These are phyloP conservation scores for Aspergillus egyptiacus DNA, from an alignment of 495 filamentous ascomycete species.

Conservation along the genomic window DNA sequence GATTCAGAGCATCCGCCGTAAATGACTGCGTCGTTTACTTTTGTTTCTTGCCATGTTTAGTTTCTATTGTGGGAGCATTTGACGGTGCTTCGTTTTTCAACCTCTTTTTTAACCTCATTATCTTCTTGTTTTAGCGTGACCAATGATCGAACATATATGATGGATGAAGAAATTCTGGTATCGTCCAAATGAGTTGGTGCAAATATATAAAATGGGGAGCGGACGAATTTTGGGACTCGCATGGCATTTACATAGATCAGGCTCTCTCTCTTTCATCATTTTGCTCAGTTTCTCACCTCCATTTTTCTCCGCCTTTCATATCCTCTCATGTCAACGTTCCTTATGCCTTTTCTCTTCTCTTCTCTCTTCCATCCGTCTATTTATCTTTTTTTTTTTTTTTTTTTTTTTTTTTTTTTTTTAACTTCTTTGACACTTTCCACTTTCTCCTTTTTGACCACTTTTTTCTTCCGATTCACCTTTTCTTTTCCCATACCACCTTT, in stretches of 20 bases:
- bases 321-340: constrained; percentile 9
- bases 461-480: constrained; percentile 16
- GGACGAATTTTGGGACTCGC: constrained; percentile 42
- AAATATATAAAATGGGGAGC: constrained; percentile 44
- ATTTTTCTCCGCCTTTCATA: constrained; percentile 5
- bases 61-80: constrained; percentile 17
- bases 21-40: constrained; percentile 17
- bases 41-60: constrained; percentile 20
- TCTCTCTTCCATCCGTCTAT: constrained; percentile 4
- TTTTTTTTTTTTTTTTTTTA: constrained; percentile 12
- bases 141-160: constrained; percentile 47
- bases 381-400: background rate
- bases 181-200: constrained; percentile 38
- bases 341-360: constrained; percentile 10
- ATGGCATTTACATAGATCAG: constrained; percentile 45
- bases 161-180: constrained; percentile 40
- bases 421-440: constrained; percentile 2
- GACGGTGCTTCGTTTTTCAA: constrained; percentile 19
- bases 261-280: constrained; percentile 26
- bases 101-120: constrained; percentile 32
- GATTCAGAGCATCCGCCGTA: constrained; percentile 39
- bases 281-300: constrained; percentile 3
- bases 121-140: constrained; percentile 45
- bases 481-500: constrained; percentile 35
- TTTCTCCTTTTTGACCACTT: constrained; percentile 17